Base-by-base conservation (phyloP, 192 early-diverging fungal genomes). In the Diversispora eburnea region DNA sequence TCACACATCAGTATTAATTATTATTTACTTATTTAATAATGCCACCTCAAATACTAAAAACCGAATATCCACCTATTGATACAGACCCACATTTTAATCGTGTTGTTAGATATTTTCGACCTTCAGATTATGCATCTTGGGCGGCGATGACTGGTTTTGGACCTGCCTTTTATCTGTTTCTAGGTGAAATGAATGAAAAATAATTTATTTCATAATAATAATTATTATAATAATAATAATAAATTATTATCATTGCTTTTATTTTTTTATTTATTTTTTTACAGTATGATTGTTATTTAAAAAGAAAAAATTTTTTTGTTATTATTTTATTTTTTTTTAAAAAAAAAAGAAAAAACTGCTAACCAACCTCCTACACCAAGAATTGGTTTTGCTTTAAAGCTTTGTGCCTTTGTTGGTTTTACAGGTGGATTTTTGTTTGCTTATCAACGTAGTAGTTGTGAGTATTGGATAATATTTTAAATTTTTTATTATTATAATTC, bases 1-100 rank as follows among this genome's bases (percentile, higher is more conserved):
- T n/a, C n/a, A n/a, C n/a, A n/a, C n/a, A n/a, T n/a, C 25, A 33
- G 25, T 33, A 33, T 33, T 33, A 33, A 1, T 2, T 33, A 33
- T 33, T 33, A 33, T 1, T 33, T 33, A 2, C 25, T 33, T 33
- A 33, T 33, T 1, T 33, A 33, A 33, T 1, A 63, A 82, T 82
- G 81, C 81, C 86, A 63, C 80, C 80, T 52, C 78, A 82, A 76
- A 76, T 79, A 71, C 70, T 83, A 71, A 77, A 85, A 61, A 80
- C 87, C 15, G 87, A 91, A 56, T 95, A 91, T 84, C 89, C 87
- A 46, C 85, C 94, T 77, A 93, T 98, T 76, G 93, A 91, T 80
- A 89, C 87, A 62, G 92, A 98, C 77, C 97, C 97, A 33, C 92
- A 95, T 77, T 91, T 98, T 78, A 84, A 77, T 75, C 88, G 93